Percentiles rank a stretch among this genome's conserved stretches.
These are phyloP conservation scores for Spergularia azorica DNA, from an alignment of 179 eudicot genomes.

Conservation along the genomic window DNA sequence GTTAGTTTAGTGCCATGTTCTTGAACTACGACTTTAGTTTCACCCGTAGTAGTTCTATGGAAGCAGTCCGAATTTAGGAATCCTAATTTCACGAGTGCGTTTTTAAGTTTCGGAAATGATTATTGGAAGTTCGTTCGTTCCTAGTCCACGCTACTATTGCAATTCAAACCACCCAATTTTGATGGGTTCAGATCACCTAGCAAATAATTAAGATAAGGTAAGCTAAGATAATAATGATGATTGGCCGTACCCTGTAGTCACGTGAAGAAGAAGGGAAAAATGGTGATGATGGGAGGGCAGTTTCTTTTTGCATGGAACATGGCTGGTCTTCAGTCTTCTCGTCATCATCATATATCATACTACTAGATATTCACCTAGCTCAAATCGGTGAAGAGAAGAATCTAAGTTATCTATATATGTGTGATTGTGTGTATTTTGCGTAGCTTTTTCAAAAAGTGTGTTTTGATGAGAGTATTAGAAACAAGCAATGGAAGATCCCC, in stretches of 20 bases:
- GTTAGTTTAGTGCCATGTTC: no score
- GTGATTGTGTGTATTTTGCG: not conserved
- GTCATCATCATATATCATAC: constrained; percentile 26
- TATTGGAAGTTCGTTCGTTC: no score
- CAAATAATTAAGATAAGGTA: not conserved
- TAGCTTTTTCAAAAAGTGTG: constrained; percentile 33
- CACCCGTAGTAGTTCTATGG: no score
- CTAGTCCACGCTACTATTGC: constrained; percentile 28
- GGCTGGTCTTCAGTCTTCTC: constrained; percentile 14
- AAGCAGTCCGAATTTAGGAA: no score
- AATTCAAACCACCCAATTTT: constrained; percentile 17
- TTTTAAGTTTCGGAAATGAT: no score
- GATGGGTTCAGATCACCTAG: no score
- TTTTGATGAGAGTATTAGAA: constrained; percentile 26
- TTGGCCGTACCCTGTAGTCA: constrained; percentile 29
- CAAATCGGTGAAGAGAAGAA: constrained; percentile 23
- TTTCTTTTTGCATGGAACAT: constrained; percentile 16
- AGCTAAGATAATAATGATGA: not conserved
- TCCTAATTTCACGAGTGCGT: no score
- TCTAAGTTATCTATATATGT: constrained; percentile 14
- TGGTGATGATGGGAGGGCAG: no score
- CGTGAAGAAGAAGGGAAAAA: constrained; percentile 30
- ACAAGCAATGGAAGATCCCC: constrained; percentile 41
- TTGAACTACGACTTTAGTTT: no score
- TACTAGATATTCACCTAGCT: not conserved